Evolutionary conservation across 1,284 basidiomycete species (phyloP).

Genomic region (Pholiota adiposa): DNA sequence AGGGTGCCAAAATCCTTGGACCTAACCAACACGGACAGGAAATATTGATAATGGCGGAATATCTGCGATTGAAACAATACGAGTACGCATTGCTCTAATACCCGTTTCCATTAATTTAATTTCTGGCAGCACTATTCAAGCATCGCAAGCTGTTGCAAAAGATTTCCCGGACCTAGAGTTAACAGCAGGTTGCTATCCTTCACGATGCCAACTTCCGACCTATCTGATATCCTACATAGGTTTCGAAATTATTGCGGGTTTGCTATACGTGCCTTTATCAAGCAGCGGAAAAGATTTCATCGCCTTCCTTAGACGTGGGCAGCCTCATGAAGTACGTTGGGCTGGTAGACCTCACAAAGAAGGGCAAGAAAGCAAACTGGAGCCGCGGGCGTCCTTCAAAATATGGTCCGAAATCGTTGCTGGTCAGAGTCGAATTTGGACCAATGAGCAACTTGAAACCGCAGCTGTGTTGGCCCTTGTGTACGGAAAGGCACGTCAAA

Average conservation of each 20-base stretch:
- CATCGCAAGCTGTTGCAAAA: conserved; percentile 68
- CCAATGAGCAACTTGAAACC: conserved; percentile 88
- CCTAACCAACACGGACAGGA: conserved; percentile 85
- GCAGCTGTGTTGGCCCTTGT: conserved; percentile 86
- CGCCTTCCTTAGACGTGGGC: conserved; percentile 81
- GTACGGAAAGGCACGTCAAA: conserved; percentile 65
- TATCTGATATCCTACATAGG: conserved; percentile 34
- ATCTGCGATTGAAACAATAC: conserved; percentile 80
- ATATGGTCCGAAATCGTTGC: conserved; percentile 82
- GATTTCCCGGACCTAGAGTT: conserved; percentile 82
- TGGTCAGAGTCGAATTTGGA: conserved; percentile 78
- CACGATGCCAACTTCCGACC: background rate
- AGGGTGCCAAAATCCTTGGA: conserved; percentile 86
- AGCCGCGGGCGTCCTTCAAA: conserved; percentile 84
- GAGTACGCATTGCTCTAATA: conserved; percentile 47
- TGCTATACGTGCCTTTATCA: conserved; percentile 81
- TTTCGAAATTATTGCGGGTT: conserved; percentile 76
- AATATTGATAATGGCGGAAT: conserved; percentile 84
- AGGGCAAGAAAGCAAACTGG: conserved; percentile 44
- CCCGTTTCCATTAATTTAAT: background rate
- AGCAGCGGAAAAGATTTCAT: conserved; percentile 80
- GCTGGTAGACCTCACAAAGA: conserved; percentile 77
- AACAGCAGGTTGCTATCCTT: conserved; percentile 47
- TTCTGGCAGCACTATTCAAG: conserved; percentile 55
- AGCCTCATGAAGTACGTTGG: conserved; percentile 76